Conservation (phyloP, 345 rosid species). For the Salix udensis region DNA sequence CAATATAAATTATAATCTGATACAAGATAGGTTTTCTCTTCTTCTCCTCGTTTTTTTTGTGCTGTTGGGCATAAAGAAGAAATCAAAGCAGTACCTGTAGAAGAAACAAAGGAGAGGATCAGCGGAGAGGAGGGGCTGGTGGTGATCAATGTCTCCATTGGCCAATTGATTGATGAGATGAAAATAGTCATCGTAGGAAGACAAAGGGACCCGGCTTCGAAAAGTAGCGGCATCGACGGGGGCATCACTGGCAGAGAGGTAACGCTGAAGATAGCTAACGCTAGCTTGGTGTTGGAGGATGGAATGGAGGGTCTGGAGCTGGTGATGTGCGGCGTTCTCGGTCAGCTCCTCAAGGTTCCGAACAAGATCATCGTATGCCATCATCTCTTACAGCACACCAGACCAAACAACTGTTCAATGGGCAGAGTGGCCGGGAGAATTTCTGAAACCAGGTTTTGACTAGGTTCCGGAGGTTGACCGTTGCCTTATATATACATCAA, state of each 20-base stretch:
- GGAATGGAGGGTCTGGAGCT: slow-evolving; percentile 39
- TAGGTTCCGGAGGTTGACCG: too few relatives aligned
- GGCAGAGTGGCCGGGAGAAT: background rate
- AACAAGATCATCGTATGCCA: slow-evolving; percentile 30
- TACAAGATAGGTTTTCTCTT: too few relatives aligned
- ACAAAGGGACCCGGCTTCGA: slow-evolving; percentile 36
- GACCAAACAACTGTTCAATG: too few relatives aligned
- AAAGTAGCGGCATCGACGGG: slow-evolving; percentile 27
- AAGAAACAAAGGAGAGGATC: slow-evolving; percentile 48
- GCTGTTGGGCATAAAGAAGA: background rate
- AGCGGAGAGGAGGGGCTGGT: slow-evolving; percentile 30
- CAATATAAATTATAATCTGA: too few relatives aligned
- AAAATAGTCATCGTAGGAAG: slow-evolving; percentile 42
- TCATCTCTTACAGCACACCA: too few relatives aligned
- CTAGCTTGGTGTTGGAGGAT: slow-evolving; percentile 40
- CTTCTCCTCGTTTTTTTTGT: background rate
- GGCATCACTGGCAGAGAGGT: slow-evolving; percentile 16
- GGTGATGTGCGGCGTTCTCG: slow-evolving; percentile 29
- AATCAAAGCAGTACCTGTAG: slow-evolving; percentile 25
- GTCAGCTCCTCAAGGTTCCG: slow-evolving; percentile 39
- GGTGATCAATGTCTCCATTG: slow-evolving; percentile 11
- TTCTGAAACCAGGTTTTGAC: too few relatives aligned
- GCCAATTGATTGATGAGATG: slow-evolving; percentile 38
- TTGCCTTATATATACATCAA: too few relatives aligned
- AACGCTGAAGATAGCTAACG: slow-evolving; percentile 34